Evolutionary conservation across 148 eudicot genomes (phyloP).

Genomic region (Arctostaphylos glauca): DNA sequence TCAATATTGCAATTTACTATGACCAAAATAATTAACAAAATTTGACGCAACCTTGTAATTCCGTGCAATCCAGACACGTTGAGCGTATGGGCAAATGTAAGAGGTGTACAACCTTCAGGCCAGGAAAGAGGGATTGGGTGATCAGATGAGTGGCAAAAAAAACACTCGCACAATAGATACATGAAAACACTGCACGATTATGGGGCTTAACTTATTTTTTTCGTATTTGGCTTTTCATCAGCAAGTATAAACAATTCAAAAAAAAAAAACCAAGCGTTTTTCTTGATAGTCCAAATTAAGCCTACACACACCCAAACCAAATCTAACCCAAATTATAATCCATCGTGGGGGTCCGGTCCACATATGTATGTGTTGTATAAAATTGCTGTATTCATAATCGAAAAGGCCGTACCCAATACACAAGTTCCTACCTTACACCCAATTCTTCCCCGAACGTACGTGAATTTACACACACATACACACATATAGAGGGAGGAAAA

Average conservation of each 20-base stretch:
- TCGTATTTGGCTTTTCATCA: neutral
- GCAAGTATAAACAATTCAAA: too few species aligned
- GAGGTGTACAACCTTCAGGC: slow-evolving; percentile 24
- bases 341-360: neutral
- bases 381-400: neutral
- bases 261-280: too few species aligned
- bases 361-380: neutral
- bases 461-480: neutral
- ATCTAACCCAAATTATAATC: neutral
- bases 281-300: too few species aligned
- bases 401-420: neutral
- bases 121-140: neutral
- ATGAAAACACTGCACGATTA: too few species aligned
- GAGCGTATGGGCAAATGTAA: slow-evolving; percentile 30
- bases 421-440: neutral
- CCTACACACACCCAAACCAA: neutral
- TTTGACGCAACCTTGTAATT: slow-evolving; percentile 26
- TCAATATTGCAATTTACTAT: neutral
- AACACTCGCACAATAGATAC: too few species aligned
- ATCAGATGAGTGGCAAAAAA: neutral
- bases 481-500: neutral
- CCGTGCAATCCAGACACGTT: slow-evolving; percentile 26
- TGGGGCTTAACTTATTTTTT: neutral
- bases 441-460: neutral
- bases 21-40: neutral